A percentile compares a stretch with the other conserved stretches of the same genome.
Evolutionary conservation across 352 stramenopile species (phyloP).

Genomic region (Globisporangium nagaii): DNA sequence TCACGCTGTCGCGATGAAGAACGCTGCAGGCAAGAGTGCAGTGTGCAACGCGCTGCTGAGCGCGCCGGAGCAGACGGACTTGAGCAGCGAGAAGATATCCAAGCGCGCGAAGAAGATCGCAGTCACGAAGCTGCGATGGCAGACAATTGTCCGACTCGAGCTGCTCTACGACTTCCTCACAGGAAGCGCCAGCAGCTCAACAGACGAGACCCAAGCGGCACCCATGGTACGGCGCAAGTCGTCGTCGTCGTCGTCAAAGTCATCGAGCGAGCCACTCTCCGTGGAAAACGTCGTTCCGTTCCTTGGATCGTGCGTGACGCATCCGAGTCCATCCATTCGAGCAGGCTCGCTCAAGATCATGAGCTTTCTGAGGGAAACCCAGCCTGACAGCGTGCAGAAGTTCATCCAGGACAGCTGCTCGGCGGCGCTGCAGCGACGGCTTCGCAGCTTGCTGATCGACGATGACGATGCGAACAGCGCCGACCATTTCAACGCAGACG

Average conservation of each 20-base stretch:
- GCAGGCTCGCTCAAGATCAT: constrained; percentile 39
- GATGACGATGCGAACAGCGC: constrained; percentile 40
- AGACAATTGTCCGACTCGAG: constrained; percentile 52
- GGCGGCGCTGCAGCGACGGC: constrained; percentile 44
- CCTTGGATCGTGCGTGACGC: constrained; percentile 51
- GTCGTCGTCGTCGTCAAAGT: constrained; percentile 15
- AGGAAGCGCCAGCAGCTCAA: constrained; percentile 3
- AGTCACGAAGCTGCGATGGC: constrained; percentile 52
- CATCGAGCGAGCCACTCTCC: constrained; percentile 29
- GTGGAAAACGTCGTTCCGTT: constrained; percentile 74
- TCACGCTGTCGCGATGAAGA: constrained; percentile 36
- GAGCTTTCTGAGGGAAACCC: constrained; percentile 25
- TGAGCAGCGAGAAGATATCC: constrained; percentile 19
- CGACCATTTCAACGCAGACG: constrained; percentile 48
- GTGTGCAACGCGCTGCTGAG: constrained; percentile 73
- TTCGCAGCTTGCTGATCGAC: constrained; percentile 38
- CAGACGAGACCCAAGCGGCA: not conserved
- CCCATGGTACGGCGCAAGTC: constrained; percentile 24
- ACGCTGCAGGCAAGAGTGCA: constrained; percentile 43
- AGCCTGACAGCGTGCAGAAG: constrained; percentile 25
- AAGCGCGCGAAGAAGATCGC: constrained; percentile 40
- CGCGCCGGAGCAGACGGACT: constrained; percentile 54
- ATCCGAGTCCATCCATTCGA: constrained; percentile 46
- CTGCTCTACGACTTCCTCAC: constrained; percentile 50
- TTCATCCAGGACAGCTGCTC: constrained; percentile 62